Percentiles rank a stretch among this genome's conserved stretches.
Conservation (phyloP, 106 monocot species). For the Phalaenopsis equestris region DNA sequence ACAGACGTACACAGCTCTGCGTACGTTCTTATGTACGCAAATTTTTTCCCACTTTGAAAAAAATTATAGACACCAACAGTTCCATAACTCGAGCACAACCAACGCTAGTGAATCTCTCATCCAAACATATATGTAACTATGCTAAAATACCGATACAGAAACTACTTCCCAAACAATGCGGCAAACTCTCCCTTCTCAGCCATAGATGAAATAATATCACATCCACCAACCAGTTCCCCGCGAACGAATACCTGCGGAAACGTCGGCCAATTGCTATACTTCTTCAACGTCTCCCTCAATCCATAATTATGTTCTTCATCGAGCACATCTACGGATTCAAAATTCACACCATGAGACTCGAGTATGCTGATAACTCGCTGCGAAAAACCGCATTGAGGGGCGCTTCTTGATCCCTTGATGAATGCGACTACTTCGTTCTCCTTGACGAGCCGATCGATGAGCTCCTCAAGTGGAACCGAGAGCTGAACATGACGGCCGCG, state of each 20-base stretch:
- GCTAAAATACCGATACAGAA: background rate
- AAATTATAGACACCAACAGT: background rate
- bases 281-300: slow-evolving; percentile 81
- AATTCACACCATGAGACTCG: slow-evolving; percentile 69
- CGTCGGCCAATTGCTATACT: slow-evolving; percentile 96
- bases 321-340: slow-evolving; percentile 75
- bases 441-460: slow-evolving; percentile 79
- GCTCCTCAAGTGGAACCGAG: slow-evolving; percentile 70
- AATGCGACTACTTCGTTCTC: slow-evolving; percentile 87
- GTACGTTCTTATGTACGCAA: no score
- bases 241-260: slow-evolving; percentile 82
- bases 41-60: background rate
- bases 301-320: slow-evolving; percentile 86
- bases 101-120: background rate
- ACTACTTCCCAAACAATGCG: slow-evolving; percentile 41
- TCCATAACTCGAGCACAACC: background rate
- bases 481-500: slow-evolving; percentile 79
- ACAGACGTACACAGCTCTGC: no score
- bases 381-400: slow-evolving; percentile 90
- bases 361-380: slow-evolving; percentile 81
- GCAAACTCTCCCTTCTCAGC: slow-evolving; percentile 72
- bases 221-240: slow-evolving; percentile 92
- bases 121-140: background rate
- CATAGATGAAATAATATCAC: slow-evolving; percentile 84
- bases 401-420: slow-evolving; percentile 87